Base-by-base conservation (phyloP, 495 filamentous ascomycete species). In the Podospora pseudocomata region DNA sequence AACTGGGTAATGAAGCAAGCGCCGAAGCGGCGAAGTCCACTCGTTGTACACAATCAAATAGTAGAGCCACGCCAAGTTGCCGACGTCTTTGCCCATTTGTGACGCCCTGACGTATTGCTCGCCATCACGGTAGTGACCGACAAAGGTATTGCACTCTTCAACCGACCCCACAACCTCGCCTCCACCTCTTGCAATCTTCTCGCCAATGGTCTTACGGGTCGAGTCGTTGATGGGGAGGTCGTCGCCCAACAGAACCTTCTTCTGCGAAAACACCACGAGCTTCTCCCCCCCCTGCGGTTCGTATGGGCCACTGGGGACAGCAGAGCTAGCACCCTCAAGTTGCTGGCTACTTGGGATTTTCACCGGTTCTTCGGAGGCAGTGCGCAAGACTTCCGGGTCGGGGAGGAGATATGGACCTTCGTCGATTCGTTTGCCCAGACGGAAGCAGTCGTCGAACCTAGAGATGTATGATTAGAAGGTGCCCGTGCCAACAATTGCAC, bases 391-490 rank as follows among this genome's bases (percentile, higher is more conserved):
- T 70, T 93, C 91, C 0, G 96, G 92, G 71, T 97, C 84, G 16
- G 96, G 95, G 15, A 98, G 87, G 23, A 84, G 82, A 75, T 99
- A 99, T 15, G 96, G 95, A 15, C 82, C 78, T 72, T 98, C 95
- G 71, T 91, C 88, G 67, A 99, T 97, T 60, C 90, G 86, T 72
- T 89, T 90, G 53, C 93, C 92, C 58, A 99, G 87, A 77, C 91
- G 93, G 44, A 99, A 85, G 76, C 95, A 99, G 74, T 97, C 94
- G 70, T 98, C 95, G 73, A 99, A 97, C 92, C 91, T 94, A 63
- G 44, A 19, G 9, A 55, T 60, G 53, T 60, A 16, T 49, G 9
- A 13, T 49, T 11, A 49, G 39, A 49, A 16, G 15, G 15, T 13
- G 39, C 7, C 0, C 39, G 9, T 11, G 15, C 15, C 39, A 49